These are phyloP conservation scores for Cicer arietinum DNA, from an alignment of 306 rosid genomes.

Conservation along the genomic window DNA sequence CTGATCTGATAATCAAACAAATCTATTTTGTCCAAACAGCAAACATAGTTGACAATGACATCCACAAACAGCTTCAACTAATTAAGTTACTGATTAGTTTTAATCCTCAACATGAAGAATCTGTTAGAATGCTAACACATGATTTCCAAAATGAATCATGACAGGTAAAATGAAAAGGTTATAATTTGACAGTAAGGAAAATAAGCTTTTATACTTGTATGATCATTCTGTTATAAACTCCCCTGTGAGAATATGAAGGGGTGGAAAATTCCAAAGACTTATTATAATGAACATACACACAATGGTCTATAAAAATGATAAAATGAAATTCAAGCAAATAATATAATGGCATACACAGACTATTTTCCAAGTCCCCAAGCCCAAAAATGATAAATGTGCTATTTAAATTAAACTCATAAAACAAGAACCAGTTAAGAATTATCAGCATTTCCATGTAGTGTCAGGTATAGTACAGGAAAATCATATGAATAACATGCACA, in stretches of 20 bases:
- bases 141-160: constrained; percentile 16
- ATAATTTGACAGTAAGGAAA: constrained; percentile 8
- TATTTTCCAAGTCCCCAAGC: constrained; percentile 17
- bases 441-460: not conserved
- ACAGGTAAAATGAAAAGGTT: not conserved
- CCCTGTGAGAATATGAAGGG: constrained; percentile 5
- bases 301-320: constrained; percentile 9
- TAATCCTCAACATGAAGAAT: too few relatives aligned
- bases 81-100: too few relatives aligned
- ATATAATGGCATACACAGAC: not conserved
- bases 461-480: not conserved
- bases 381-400: not conserved
- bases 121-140: too few relatives aligned
- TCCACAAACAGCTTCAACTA: too few relatives aligned
- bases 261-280: constrained; percentile 7
- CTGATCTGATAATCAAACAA: too few relatives aligned
- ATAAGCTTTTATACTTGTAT: not conserved
- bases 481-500: constrained; percentile 6
- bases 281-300: not conserved
- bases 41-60: too few relatives aligned
- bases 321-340: constrained; percentile 12
- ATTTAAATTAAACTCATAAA: not conserved
- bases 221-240: constrained; percentile 13
- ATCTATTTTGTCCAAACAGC: too few relatives aligned
- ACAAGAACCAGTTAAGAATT: constrained; percentile 19